phyloP scores from a whole-genome alignment of 2,329 filamentous ascomycete species.

The Colletotrichum nymphaeae region DNA sequence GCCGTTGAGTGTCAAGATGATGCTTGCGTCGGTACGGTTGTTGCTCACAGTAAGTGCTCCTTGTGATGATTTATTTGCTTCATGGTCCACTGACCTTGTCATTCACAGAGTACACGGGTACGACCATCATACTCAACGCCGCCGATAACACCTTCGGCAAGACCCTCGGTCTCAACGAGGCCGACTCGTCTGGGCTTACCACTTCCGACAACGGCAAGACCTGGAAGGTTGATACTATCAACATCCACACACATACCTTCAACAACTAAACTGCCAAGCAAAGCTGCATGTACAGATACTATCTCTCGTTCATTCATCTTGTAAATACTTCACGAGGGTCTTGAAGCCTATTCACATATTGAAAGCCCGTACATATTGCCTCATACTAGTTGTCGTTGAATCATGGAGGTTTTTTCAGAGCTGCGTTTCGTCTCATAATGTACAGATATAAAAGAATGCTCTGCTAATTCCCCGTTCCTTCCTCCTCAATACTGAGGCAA shows the following conservation, averaged over 20 bases:
- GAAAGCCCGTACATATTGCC: background rate
- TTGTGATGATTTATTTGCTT: background rate
- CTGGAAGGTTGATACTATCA: constrained; percentile 1
- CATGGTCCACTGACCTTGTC: too few relatives aligned
- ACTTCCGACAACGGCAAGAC: constrained; percentile 10
- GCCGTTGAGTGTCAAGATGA: constrained; percentile 16
- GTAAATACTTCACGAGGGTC: background rate
- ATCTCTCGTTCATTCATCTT: background rate
- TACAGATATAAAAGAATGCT: background rate
- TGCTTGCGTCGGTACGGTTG: constrained; percentile 1
- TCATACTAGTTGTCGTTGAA: background rate
- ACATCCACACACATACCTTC: constrained; percentile 12
- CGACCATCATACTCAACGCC: constrained; percentile 1
- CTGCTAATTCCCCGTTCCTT: background rate
- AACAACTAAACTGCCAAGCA: background rate
- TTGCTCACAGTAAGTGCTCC: constrained; percentile 10
- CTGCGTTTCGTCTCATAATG: background rate
- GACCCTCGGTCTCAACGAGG: constrained; percentile 1
- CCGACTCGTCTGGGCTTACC: constrained; percentile 4
- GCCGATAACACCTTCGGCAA: constrained; percentile 1
- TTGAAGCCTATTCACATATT: background rate
- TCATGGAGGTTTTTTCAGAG: background rate
- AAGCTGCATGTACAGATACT: background rate
- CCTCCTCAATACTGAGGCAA: background rate
- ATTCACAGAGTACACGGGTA: constrained; percentile 3